Evolutionary conservation across 23 red algal genomes (phyloP), one percentile per base, ranked within the genome.

Genomic region (Gracilaria gracilis): DNA sequence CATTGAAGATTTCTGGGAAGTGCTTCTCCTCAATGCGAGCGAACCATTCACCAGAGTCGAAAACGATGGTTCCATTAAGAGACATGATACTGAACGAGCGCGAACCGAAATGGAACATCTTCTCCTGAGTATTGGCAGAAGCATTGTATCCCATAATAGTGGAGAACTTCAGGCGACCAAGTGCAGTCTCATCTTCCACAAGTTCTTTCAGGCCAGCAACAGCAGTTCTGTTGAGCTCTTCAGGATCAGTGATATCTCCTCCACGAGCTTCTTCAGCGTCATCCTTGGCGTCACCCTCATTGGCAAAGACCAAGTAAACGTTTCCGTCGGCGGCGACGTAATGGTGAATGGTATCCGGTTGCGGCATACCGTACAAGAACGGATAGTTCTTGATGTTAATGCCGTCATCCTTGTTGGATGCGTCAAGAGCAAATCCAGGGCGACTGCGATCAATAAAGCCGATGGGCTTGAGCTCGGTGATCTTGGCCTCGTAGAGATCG

Each of bases 1-100:
- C 84, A 57, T 95, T 95, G 65, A 95, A 95, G 35, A 91, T 85
- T 27, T 72, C 31, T n/a, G 93, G 93, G 33, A 90, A 90, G 32
- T 61, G 57, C 29, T 57, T 37, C 78, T 95, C 80, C 34, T 81
- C 28, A 44, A 95, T 95, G 9, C 83, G 86, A 80, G 72, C 93
- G 57, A 95, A 66, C 93, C 84, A 89, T 44, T 95, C 93, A 16
- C 93, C 93, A 51, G 79, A 86, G 54, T 95, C 86, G 78, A 90
- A 91, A 17, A 95, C 93, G 39, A 91, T 28, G 33, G 55, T 85
- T 15, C 85, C 85, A 34, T 80, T 72, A 19, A 76, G 25, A 5
- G 85, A 81, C 70, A 88, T 75, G 39, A 95, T 95, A 21, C 75
- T 85, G 76, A 95, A 95, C 32, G 85, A 86, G 47, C 93, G 62